phyloP scores from a whole-genome alignment of 2,329 filamentous ascomycete species.

The Pestalotiopsis sp. region DNA sequence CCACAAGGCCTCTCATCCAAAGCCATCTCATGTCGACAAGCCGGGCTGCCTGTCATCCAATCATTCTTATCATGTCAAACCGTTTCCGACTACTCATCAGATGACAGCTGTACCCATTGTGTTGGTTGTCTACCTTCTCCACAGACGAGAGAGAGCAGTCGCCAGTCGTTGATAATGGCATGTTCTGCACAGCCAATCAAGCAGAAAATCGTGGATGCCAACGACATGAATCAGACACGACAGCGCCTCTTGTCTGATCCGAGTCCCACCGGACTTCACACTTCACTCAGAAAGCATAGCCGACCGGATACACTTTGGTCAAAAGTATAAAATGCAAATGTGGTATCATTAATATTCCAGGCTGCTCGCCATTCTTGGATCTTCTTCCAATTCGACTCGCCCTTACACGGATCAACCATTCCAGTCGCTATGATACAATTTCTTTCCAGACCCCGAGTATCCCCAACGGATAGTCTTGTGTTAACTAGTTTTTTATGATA shows the following conservation, averaged over 20 bases:
- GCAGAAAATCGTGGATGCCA: neutral
- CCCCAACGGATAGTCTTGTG: neutral
- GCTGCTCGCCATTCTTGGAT: neutral
- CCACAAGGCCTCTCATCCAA: neutral
- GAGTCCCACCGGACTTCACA: no score
- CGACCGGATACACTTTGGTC: neutral
- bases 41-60: neutral
- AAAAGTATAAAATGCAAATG: slow-evolving; percentile 1
- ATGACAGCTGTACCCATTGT: neutral
- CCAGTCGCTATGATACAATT: slow-evolving; percentile 8
- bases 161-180: neutral
- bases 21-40: neutral
- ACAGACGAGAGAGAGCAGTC: neutral
- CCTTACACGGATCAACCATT: neutral
- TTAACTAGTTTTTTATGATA: neutral
- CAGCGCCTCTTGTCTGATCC: no score
- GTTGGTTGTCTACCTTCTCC: neutral
- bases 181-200: neutral
- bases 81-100: neutral
- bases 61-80: neutral
- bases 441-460: neutral
- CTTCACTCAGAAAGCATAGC: no score
- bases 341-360: slow-evolving; percentile 4
- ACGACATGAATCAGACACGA: neutral
- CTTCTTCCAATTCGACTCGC: neutral